Conservation (phyloP, 371 early-diverging fungal genomes). For the Mortierella sp. region DNA sequence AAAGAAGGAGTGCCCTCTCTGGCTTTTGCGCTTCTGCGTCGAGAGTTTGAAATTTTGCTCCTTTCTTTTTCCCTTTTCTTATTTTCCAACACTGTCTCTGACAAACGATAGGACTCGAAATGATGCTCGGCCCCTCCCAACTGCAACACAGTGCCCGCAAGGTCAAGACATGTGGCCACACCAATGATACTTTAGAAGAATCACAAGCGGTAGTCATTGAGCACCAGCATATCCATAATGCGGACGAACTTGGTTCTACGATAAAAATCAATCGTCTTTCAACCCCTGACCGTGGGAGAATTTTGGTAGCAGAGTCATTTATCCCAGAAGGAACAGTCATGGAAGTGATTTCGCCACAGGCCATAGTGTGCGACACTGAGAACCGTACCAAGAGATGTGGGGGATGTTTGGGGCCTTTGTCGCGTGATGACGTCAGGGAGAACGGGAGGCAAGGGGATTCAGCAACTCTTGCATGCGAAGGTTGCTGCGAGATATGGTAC, state of each 20-base stretch:
- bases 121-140: background rate
- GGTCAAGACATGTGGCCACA: no score
- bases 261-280: slow-evolving; percentile 6
- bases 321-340: background rate
- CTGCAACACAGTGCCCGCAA: background rate
- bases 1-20: no score
- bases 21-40: no score
- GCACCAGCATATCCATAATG: no score
- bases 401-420: slow-evolving; percentile 6
- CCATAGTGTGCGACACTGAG: slow-evolving; percentile 11
- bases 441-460: background rate
- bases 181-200: no score
- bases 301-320: slow-evolving; percentile 15
- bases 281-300: slow-evolving; percentile 33
- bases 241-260: background rate
- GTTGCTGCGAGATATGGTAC: slow-evolving; percentile 32
- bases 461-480: background rate
- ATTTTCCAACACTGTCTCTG: background rate
- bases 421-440: background rate
- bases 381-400: slow-evolving; percentile 26
- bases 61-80: background rate
- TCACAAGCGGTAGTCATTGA: no score
- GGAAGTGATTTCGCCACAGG: slow-evolving; percentile 9
- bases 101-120: background rate
- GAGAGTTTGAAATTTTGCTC: no score